Evolutionary conservation across 306 rosid genomes (phyloP), one percentile per base, ranked within the genome.

Genomic region (Alnus rubra): DNA sequence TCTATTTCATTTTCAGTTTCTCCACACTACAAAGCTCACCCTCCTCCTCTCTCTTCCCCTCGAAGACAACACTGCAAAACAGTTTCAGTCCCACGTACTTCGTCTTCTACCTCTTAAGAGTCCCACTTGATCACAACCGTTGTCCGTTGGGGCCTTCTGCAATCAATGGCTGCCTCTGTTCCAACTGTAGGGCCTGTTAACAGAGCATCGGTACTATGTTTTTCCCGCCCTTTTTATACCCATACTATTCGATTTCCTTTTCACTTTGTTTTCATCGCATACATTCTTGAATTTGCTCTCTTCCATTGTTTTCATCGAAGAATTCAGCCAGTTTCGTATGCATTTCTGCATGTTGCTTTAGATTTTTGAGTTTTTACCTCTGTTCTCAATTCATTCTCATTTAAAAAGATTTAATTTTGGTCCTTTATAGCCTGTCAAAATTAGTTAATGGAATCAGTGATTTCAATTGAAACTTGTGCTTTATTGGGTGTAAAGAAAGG

Each of bases 121-220:
- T 47, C 62, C 72, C 11, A 55, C 35, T 14, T 37, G 14, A 71
- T 31, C 39, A 50, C 59, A 23, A 71, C 30, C 13, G 48, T 68
- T 67, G 48, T 39, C 30, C 13, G 48, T 68, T 67, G 48, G 49
- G 30, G 71, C 72, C 75, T 70, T 48, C 58, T 45, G 58, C 37
- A 67, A 45, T 76, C 80, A 60, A 88, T 91, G 98, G 93, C 95
- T 51, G 74, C 88, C 81, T 84, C 94, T 64, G 79, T 91, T 51
- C 52, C 94, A 74, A 82, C 88, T 68, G 23, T 88, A 65, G 86
- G 87, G 82, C 87, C 86, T 63, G 51, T 91, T 50, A 87, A 84
- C 88, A 69, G 78, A 51, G 78, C 86, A 80, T 87, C 86, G 91
- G 96, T 88, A 85, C 39, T 16, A 16, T 79, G 65, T 71, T 74